Base-by-base conservation (phyloP, 257 asterid species). In the Solanum ossicruentum region DNA sequence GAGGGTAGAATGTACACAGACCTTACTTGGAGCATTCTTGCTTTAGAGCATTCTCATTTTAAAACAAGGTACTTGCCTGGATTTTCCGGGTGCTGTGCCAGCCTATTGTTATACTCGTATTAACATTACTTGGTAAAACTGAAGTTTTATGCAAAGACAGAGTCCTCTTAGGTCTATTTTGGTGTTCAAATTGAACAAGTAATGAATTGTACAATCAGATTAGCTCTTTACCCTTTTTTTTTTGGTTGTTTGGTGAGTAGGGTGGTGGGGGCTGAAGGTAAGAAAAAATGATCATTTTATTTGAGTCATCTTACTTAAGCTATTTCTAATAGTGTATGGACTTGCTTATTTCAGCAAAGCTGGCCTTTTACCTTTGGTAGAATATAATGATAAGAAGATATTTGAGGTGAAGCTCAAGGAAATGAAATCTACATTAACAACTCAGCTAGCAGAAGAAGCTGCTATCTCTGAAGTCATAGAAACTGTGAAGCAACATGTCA, bases 401-500 rank as follows among this genome's bases (percentile, higher is more conserved):
- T 95, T 94, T 88, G 98, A 95, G 88, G 96, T 90, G 89, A 96
- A 85, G 89, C 89, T 92, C 73, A 96, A 96, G 93, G 99, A 94
- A 87, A 93, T 94, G 97, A 96, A 94, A 85, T 88, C 96, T 88
- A 94, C 98, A 16, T 84, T 96, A 65, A 93, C 98, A 18, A 91
- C 88, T 85, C 99, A 92, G 90, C 92, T 96, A 81, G 92, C 94
- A 6, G 97, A 94, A 87, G 96, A 91, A 89, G 94, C 92, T 89
- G 98, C 92, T 79, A 90, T 95, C 65, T 69, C 95, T 86, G 99
- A 93, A 89, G 98, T 95, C 86, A 92, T 95, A 39, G 98, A 95
- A 92, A 95, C 98, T 66, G 99, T 93, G 41, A 95, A 93, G 83
- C 98, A 93, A 81, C 97, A 93, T 88, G 95, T 94, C 83, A 96